A percentile compares a stretch with the other conserved stretches of the same genome.
phyloP scores from a whole-genome alignment of 73 alveolate genomes.

The Paramecium octaurelia region DNA sequence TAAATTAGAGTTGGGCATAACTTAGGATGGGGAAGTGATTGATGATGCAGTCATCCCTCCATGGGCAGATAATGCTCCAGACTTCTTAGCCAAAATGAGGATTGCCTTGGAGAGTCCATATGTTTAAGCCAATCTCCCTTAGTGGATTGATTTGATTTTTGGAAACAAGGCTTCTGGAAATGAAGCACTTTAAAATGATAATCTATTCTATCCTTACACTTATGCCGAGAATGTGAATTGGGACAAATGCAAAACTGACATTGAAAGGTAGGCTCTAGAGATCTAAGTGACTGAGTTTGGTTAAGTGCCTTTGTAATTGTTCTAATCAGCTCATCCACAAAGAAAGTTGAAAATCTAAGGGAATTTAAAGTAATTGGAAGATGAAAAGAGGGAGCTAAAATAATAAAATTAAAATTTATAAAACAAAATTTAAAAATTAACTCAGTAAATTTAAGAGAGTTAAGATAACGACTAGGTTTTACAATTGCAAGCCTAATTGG shows the following conservation, averaged over 20 bases:
- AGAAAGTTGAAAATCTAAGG: conserved; percentile 56
- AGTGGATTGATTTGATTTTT: conserved; percentile 96
- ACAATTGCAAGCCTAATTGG: neutral
- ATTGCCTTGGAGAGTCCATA: conserved; percentile 92
- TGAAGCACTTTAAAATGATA: conserved; percentile 76
- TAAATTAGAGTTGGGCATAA: conserved; percentile 78
- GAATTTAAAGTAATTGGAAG: neutral
- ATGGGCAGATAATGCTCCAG: conserved; percentile 71
- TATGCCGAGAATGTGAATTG: conserved; percentile 85
- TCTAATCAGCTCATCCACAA: conserved; percentile 85
- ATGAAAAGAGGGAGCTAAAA: neutral
- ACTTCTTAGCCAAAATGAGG: conserved; percentile 89
- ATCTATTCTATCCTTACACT: conserved; percentile 90
- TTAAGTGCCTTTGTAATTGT: conserved; percentile 86
- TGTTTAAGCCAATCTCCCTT: conserved; percentile 79
- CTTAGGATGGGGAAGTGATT: conserved; percentile 68
- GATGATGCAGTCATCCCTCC: conserved; percentile 58
- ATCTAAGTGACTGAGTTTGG: conserved; percentile 93
- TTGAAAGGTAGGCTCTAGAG: conserved; percentile 80
- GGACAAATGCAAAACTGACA: conserved; percentile 64
- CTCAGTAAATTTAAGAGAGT: neutral
- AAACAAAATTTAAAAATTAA: neutral
- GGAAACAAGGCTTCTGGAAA: conserved; percentile 91
- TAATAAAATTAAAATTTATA: neutral
- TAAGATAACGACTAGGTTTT: neutral